Percentiles rank a stretch among this genome's conserved stretches.
phyloP scores from a whole-genome alignment of 495 filamentous ascomycete genomes.

The Wilcoxina mikolae region DNA sequence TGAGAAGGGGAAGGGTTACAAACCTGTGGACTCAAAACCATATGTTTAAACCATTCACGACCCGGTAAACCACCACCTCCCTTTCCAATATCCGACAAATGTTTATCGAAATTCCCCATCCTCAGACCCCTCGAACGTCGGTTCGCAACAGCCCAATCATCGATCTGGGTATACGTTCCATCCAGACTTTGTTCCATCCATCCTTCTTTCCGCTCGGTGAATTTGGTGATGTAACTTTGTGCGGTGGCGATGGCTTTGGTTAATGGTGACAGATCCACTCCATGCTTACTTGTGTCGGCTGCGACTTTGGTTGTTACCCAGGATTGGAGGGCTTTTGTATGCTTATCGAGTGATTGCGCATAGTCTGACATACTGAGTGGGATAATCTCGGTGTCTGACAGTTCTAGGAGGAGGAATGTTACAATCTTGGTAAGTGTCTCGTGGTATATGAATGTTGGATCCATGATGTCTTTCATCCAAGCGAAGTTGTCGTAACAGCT shows the following conservation, averaged over 20 bases:
- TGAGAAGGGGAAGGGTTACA: neutral
- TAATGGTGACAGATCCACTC: conserved; percentile 44
- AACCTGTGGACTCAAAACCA: conserved; percentile 70
- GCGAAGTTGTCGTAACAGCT: conserved; percentile 82
- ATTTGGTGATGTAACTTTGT: conserved; percentile 42
- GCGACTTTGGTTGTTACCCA: conserved; percentile 45
- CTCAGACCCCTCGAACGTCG: conserved; percentile 51
- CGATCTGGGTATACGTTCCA: conserved; percentile 40
- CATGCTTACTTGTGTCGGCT: conserved; percentile 33
- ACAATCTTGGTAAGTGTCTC: conserved; percentile 62
- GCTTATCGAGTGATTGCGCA: conserved; percentile 43
- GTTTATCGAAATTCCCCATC: conserved; percentile 66
- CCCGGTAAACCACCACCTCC: conserved; percentile 60
- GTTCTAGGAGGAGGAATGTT: conserved; percentile 68
- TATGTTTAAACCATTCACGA: conserved; percentile 87
- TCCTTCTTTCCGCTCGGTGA: conserved; percentile 35
- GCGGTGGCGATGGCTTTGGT: conserved; percentile 47
- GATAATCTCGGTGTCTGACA: conserved; percentile 62
- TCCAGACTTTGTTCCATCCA: conserved; percentile 57
- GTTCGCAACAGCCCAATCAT: conserved; percentile 49
- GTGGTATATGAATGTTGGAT: conserved; percentile 75
- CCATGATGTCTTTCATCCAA: conserved; percentile 64
- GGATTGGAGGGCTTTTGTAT: conserved; percentile 49
- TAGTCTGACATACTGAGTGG: conserved; percentile 77
- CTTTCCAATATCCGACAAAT: conserved; percentile 58